Evolutionary conservation across 768 basidiomycete species (phyloP).

Genomic region (Auricularia heimuer): DNA sequence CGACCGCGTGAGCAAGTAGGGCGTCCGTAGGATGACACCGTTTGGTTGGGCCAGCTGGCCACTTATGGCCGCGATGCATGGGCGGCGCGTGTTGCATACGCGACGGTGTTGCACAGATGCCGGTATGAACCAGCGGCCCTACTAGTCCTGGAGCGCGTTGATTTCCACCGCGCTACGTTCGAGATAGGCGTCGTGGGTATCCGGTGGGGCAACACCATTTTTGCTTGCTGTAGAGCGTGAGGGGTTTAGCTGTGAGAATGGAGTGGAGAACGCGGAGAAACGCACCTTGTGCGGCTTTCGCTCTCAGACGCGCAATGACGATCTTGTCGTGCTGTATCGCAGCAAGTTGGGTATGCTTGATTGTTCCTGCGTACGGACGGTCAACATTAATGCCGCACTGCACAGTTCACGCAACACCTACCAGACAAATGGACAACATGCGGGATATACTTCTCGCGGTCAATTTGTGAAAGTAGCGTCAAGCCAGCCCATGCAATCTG

Average conservation of each 20-base stretch:
- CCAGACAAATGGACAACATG: constrained; percentile 76
- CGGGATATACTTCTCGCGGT: constrained; percentile 52
- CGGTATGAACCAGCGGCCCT: no score
- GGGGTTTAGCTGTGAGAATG: neutral
- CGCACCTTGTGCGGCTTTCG: constrained; percentile 42
- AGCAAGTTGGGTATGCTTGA: constrained; percentile 74
- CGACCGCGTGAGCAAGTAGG: no score
- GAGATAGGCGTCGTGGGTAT: constrained; percentile 51
- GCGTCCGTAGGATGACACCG: no score
- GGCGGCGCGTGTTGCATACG: no score
- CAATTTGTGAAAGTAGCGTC: constrained; percentile 56
- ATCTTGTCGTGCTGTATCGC: constrained; percentile 66
- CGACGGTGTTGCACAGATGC: no score
- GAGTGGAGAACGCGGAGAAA: neutral
- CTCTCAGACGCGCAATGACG: constrained; percentile 57
- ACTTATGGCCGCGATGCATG: no score
- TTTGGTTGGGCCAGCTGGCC: no score
- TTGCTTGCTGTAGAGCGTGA: neutral
- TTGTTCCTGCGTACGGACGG: constrained; percentile 48
- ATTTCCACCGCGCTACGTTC: constrained; percentile 51
- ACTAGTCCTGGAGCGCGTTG: constrained; percentile 52
- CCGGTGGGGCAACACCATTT: constrained; percentile 41
- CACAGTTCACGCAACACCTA: constrained; percentile 22
- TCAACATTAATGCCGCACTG: neutral
- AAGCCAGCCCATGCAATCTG: constrained; percentile 71